A percentile compares a stretch with the other conserved stretches of the same genome.
Conservation (phyloP, 495 filamentous ascomycete species). For the Sphaerosporella brunnea region DNA sequence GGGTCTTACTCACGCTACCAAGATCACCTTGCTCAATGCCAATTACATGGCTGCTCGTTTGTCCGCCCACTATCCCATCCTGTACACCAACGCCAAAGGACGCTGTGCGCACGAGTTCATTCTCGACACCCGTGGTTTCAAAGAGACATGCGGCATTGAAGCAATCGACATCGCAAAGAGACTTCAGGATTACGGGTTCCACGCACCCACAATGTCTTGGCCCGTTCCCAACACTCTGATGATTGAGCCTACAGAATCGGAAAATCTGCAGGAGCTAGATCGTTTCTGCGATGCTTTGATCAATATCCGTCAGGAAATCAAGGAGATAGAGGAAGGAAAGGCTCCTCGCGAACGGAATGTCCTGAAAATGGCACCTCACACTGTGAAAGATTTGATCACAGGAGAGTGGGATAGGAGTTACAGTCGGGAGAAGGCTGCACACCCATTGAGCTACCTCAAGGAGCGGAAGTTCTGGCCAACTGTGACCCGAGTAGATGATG, state of each 20-base stretch:
- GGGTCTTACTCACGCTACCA: constrained; percentile 85
- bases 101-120: constrained; percentile 98
- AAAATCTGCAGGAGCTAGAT: constrained; percentile 85
- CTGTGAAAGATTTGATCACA: constrained; percentile 58
- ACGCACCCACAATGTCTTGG: constrained; percentile 97
- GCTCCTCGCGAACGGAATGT: constrained; percentile 71
- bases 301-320: constrained; percentile 72
- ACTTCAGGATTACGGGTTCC: constrained; percentile 95
- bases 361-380: constrained; percentile 81
- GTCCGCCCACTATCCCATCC: constrained; percentile 71
- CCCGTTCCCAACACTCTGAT: constrained; percentile 91
- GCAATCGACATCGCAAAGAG: constrained; percentile 96
- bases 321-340: constrained; percentile 62
- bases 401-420: constrained; percentile 65
- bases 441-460: constrained; percentile 65
- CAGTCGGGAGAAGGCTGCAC: constrained; percentile 66
- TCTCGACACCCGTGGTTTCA: constrained; percentile 74
- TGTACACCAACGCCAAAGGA: constrained; percentile 76
- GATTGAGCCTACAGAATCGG: constrained; percentile 96
- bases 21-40: constrained; percentile 85
- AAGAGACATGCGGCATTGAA: constrained; percentile 70
- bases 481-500: constrained; percentile 77
- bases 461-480: constrained; percentile 99
- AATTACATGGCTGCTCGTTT: constrained; percentile 94
- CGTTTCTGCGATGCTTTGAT: constrained; percentile 89